A percentile compares a stretch with the other conserved stretches of the same genome.
phyloP scores from a whole-genome alignment of 192 early-diverging fungal species.

The Rhizophagus sp. region DNA sequence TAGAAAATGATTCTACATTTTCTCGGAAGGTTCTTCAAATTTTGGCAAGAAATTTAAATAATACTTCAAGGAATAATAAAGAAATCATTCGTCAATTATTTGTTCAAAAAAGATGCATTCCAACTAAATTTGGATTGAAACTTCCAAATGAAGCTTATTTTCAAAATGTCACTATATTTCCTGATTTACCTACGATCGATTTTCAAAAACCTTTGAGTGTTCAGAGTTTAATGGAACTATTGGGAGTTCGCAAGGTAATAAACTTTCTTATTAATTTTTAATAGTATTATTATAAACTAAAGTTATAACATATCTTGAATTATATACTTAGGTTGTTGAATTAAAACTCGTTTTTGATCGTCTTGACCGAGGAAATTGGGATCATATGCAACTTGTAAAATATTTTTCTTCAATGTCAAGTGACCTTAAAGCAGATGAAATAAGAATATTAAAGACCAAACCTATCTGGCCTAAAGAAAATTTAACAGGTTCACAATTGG shows the following conservation, averaged over 20 bases:
- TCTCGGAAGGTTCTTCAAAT: conserved; percentile 64
- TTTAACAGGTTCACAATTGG: background rate
- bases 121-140: conserved; percentile 71
- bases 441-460: conserved; percentile 56
- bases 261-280: background rate
- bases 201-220: conserved; percentile 54
- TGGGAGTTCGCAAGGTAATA: conserved; percentile 75
- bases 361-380: conserved; percentile 66
- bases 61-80: conserved; percentile 38
- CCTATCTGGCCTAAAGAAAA: conserved; percentile 64
- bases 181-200: conserved; percentile 73
- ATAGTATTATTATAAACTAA: too few species aligned
- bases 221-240: conserved; percentile 45
- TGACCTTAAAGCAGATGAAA: conserved; percentile 57
- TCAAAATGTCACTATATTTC: conserved; percentile 75
- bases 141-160: conserved; percentile 75
- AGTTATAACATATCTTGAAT: too few species aligned
- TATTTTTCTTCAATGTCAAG: conserved; percentile 72
- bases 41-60: conserved; percentile 38
- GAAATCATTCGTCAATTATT: conserved; percentile 36
- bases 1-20: conserved; percentile 51
- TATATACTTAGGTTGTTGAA: background rate
- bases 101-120: conserved; percentile 58
- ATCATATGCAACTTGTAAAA: conserved; percentile 78
- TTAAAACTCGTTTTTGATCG: background rate